phyloP scores from a whole-genome alignment of 345 rosid species.

The Gossypium ekmanianum region DNA sequence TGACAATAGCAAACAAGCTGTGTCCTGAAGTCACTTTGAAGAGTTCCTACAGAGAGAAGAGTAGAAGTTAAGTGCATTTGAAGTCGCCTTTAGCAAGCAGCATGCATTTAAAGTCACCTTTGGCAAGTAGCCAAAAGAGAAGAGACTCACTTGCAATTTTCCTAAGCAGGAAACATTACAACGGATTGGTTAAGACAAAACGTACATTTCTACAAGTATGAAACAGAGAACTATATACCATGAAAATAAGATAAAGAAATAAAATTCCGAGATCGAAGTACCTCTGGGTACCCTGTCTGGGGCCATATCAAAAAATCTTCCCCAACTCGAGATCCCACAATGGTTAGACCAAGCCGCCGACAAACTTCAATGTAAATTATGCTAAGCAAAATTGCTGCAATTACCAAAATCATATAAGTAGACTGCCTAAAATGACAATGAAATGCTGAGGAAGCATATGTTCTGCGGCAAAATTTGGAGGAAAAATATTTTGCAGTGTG shows the following conservation, averaged over 20 bases:
- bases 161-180: background rate
- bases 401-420: conserved; percentile 20
- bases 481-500: background rate
- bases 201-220: background rate
- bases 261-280: conserved; percentile 23
- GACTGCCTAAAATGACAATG: background rate
- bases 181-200: conserved; percentile 1
- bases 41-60: conserved; percentile 52
- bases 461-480: background rate
- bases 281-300: conserved; percentile 76
- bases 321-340: conserved; percentile 95
- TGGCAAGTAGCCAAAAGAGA: background rate
- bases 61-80: conserved; percentile 3
- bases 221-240: background rate
- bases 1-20: conserved; percentile 77
- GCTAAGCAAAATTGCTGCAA: conserved; percentile 83
- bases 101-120: background rate
- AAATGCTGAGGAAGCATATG: background rate
- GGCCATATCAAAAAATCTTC: conserved; percentile 97
- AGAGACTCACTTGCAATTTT: background rate
- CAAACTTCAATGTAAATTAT: conserved; percentile 92
- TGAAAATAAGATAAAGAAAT: background rate
- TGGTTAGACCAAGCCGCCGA: conserved; percentile 60
- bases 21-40: conserved; percentile 72
- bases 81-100: background rate